These are phyloP conservation scores for Cadophora sp. DNA, from an alignment of 2,329 filamentous ascomycete genomes.

Conservation along the genomic window DNA sequence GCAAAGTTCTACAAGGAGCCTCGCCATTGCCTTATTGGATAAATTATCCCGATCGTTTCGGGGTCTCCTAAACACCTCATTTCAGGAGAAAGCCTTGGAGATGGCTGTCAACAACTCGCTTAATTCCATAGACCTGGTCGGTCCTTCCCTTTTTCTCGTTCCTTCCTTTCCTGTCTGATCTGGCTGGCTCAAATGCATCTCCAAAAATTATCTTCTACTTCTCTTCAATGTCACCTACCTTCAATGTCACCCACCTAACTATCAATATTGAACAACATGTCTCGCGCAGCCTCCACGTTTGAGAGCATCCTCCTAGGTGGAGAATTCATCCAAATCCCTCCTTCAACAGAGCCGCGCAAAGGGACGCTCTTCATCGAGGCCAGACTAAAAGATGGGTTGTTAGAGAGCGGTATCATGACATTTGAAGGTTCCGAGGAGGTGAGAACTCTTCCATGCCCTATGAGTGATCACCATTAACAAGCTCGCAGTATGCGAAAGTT, in stretches of 20 bases:
- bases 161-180: not conserved
- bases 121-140: not conserved
- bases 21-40: no score
- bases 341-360: not conserved
- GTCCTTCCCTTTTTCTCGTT: not conserved
- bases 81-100: no score
- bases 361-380: constrained; percentile 34
- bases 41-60: no score
- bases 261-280: not conserved
- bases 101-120: constrained; percentile 6
- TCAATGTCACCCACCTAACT: no score
- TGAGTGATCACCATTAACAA: not conserved
- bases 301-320: not conserved
- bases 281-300: not conserved
- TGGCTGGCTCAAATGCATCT: not conserved
- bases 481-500: constrained; percentile 11
- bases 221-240: not conserved
- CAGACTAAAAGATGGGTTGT: constrained; percentile 22
- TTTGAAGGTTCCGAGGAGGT: not conserved
- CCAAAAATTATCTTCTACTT: not conserved
- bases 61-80: no score
- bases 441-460: not conserved
- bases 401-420: not conserved
- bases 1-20: no score
- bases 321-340: not conserved